Percentiles rank a stretch among this genome's conserved stretches.
These are phyloP conservation scores for Aspergillus costaricaensis DNA, from an alignment of 2,329 filamentous ascomycete genomes.

Conservation along the genomic window DNA sequence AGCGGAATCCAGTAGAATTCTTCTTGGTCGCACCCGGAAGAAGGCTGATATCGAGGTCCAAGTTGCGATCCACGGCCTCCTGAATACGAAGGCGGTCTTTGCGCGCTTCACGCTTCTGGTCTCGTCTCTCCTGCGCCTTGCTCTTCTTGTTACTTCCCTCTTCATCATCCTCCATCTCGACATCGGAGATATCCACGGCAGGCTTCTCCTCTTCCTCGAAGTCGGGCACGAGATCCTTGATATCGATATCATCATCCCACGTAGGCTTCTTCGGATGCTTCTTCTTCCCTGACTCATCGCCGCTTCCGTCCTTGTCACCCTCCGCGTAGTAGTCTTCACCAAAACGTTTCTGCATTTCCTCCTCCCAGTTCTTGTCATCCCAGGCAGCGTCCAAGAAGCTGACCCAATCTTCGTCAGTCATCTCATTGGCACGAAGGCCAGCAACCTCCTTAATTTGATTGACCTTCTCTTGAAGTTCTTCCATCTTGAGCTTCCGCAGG, in stretches of 20 bases:
- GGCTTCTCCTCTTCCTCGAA: constrained; percentile 72
- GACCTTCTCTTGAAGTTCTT: constrained; percentile 85
- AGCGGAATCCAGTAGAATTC: constrained; percentile 68
- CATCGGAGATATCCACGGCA: constrained; percentile 59
- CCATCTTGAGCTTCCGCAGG: constrained; percentile 82
- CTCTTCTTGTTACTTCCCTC: constrained; percentile 48
- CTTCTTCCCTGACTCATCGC: constrained; percentile 53
- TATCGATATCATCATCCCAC: constrained; percentile 98
- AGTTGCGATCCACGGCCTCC: constrained; percentile 76
- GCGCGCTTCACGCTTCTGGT: constrained; percentile 71
- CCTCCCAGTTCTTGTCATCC: constrained; percentile 87
- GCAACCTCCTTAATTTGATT: constrained; percentile 86
- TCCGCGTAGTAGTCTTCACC: constrained; percentile 88
- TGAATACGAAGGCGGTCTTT: constrained; percentile 83
- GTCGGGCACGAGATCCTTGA: constrained; percentile 85
- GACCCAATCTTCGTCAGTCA: constrained; percentile 78
- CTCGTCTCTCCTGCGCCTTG: constrained; percentile 52
- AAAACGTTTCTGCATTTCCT: constrained; percentile 85
- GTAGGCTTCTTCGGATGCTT: constrained; percentile 76
- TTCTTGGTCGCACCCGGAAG: constrained; percentile 57
- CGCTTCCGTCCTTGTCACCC: constrained; percentile 57
- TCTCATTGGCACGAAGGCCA: constrained; percentile 67
- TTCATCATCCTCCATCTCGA: constrained; percentile 47
- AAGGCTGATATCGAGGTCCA: constrained; percentile 70
- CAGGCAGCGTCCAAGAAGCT: constrained; percentile 83